phyloP scores from a whole-genome alignment of 257 asterid species.

The Fraxinus excelsior region DNA sequence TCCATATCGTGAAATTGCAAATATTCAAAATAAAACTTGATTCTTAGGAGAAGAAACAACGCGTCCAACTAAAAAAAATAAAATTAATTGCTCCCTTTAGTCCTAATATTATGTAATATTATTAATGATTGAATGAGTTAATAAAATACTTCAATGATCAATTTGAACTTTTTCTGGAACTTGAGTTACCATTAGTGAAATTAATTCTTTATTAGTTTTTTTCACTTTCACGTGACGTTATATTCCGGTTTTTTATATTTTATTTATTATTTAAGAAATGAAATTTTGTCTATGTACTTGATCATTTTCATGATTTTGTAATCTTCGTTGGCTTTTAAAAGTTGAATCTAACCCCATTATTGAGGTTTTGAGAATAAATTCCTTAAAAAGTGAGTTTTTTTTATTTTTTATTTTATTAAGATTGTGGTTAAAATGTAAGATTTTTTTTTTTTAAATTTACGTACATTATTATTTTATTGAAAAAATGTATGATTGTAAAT shows the following conservation, averaged over 20 bases:
- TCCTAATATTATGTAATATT: no score
- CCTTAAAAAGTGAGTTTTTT: no score
- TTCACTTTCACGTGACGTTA: slow-evolving; percentile 45
- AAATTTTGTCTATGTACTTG: neutral
- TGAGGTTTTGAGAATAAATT: no score
- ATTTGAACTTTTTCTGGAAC: neutral
- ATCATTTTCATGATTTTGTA: neutral
- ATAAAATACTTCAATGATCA: neutral
- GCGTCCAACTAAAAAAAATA: no score
- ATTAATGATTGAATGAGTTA: no score
- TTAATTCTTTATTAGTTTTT: neutral
- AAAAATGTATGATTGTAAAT: no score
- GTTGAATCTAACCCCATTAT: no score
- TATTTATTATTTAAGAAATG: neutral
- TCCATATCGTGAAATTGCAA: neutral
- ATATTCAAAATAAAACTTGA: neutral
- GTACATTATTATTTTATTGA: no score
- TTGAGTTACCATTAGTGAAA: neutral
- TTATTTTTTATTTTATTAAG: no score
- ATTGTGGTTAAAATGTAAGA: no score
- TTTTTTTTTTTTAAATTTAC: no score
- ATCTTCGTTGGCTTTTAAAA: neutral
- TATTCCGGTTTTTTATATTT: neutral
- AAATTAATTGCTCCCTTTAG: no score
- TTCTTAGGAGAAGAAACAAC: neutral